Conservation (phyloP, 1,284 basidiomycete species). For the Ceratorhiza oryzae-sativae region DNA sequence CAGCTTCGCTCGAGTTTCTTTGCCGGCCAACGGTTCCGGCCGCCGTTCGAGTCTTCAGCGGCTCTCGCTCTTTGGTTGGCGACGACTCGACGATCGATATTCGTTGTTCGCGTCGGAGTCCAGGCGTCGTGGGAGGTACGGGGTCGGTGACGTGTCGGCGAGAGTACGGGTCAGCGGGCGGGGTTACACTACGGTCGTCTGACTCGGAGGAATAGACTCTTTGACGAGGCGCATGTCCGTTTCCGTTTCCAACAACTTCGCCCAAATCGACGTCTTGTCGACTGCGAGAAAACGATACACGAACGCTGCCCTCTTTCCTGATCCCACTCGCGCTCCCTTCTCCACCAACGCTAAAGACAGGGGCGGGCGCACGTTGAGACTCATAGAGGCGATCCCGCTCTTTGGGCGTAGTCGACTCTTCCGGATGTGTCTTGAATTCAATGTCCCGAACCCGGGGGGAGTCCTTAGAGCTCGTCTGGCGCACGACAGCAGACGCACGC, state of each 20-base stretch:
- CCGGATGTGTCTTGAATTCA: slow-evolving; percentile 16
- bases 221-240: slow-evolving; percentile 4
- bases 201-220: slow-evolving; percentile 32
- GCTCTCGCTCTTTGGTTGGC: slow-evolving; percentile 43
- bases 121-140: slow-evolving; percentile 2
- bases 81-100: slow-evolving; percentile 28
- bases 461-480: background rate
- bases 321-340: slow-evolving; percentile 13
- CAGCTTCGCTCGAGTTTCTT: slow-evolving; percentile 16
- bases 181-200: slow-evolving; percentile 31
- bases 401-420: slow-evolving; percentile 30
- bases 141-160: slow-evolving; percentile 17
- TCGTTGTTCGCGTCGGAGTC: slow-evolving; percentile 3
- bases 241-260: slow-evolving; percentile 9
- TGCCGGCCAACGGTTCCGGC: slow-evolving; percentile 41
- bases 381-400: slow-evolving; percentile 33
- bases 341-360: slow-evolving; percentile 9
- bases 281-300: slow-evolving; percentile 35
- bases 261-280: slow-evolving; percentile 20
- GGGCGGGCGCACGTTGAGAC: slow-evolving; percentile 15
- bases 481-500: background rate
- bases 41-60: slow-evolving; percentile 45
- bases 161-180: slow-evolving; percentile 29
- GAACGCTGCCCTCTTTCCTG: slow-evolving; percentile 27
- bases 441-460: slow-evolving; percentile 15